Evolutionary conservation across 2,329 filamentous ascomycete species (phyloP).

Genomic region (Claviceps africana): DNA sequence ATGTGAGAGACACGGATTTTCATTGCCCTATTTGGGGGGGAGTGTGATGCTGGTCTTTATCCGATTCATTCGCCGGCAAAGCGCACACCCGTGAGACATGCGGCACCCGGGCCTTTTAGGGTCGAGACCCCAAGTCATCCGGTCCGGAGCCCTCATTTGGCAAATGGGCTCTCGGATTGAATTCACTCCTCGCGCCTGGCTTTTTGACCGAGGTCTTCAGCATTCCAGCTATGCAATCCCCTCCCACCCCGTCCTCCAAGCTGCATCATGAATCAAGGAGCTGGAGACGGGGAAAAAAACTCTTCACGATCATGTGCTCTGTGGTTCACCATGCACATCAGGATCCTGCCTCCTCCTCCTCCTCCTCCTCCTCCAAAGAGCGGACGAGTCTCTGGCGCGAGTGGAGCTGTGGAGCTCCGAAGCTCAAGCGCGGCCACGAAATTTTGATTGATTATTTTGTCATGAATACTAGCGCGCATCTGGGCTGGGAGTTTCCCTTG

Average conservation of each 20-base stretch:
- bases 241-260: background rate
- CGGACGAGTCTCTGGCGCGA: background rate
- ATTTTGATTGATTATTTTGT: background rate
- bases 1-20: background rate
- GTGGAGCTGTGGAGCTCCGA: background rate
- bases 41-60: slow-evolving; percentile 1
- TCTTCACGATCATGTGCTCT: background rate
- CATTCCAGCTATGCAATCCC: background rate
- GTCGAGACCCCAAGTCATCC: background rate
- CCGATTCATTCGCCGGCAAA: slow-evolving; percentile 5
- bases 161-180: background rate
- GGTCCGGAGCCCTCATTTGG: background rate
- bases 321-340: background rate
- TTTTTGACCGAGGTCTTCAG: background rate
- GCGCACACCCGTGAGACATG: background rate
- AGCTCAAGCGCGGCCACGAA: background rate
- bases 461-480: background rate
- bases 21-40: background rate
- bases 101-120: background rate
- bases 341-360: background rate
- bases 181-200: background rate
- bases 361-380: background rate
- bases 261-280: background rate
- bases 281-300: background rate
- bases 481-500: background rate